Percentiles rank a stretch among this genome's conserved stretches.
Conservation (phyloP, 495 filamentous ascomycete species). For the Tuber aestivum region DNA sequence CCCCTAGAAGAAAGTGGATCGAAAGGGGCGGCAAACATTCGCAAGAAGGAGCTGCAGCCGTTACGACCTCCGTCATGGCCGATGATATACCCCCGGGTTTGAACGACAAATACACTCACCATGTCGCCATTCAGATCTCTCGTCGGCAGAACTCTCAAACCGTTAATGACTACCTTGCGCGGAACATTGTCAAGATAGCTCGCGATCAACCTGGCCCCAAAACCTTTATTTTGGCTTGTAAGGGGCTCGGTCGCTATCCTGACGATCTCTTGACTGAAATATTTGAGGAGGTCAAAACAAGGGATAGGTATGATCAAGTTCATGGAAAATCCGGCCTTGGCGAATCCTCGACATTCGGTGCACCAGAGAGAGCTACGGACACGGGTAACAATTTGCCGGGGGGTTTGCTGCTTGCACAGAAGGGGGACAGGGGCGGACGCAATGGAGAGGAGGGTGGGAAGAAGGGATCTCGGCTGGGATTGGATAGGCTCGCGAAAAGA, state of each 20-base stretch:
- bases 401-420: constrained; percentile 29
- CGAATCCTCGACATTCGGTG: constrained; percentile 14
- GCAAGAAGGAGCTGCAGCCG: background rate
- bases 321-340: constrained; percentile 8
- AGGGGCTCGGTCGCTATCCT: constrained; percentile 37
- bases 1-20: background rate
- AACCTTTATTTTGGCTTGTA: constrained; percentile 40
- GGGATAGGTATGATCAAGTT: constrained; percentile 30
- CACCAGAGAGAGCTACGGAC: constrained; percentile 13
- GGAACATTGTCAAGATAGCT: constrained; percentile 42
- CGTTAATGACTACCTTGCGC: constrained; percentile 38
- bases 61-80: constrained; percentile 17
- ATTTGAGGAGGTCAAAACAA: constrained; percentile 39
- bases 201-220: constrained; percentile 41
- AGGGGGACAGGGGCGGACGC: constrained; percentile 10
- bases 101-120: constrained; percentile 30
- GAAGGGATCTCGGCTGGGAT: constrained; percentile 36
- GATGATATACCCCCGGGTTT: constrained; percentile 38
- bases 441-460: constrained; percentile 15
- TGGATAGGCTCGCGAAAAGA: constrained; percentile 41
- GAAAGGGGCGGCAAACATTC: background rate
- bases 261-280: constrained; percentile 39
- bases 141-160: constrained; percentile 27
- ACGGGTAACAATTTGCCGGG: constrained; percentile 29
- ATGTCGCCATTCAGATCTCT: constrained; percentile 34